phyloP scores from a whole-genome alignment of 75 land plant species.

The Cryptomeria japonica region DNA sequence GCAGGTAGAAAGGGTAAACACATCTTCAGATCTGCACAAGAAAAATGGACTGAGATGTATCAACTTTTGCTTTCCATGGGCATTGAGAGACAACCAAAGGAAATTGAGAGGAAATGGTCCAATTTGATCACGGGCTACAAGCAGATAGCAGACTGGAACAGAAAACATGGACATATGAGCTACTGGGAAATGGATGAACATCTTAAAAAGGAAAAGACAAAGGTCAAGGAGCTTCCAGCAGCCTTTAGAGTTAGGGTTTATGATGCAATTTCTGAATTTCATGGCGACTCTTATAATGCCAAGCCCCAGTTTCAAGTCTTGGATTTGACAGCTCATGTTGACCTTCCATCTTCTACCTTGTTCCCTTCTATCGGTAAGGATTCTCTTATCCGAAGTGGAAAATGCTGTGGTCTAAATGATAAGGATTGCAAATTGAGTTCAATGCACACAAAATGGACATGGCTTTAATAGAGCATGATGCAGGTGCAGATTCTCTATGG shows the following conservation, averaged over 20 bases:
- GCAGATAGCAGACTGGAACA: constrained; percentile 36
- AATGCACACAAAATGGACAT: background rate
- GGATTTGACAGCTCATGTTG: background rate
- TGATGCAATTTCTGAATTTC: constrained; percentile 35
- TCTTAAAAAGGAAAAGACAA: constrained; percentile 32
- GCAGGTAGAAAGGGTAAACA: constrained; percentile 29
- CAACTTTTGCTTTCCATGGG: constrained; percentile 23
- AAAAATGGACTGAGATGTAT: constrained; percentile 29
- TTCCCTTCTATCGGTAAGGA: constrained; percentile 1
- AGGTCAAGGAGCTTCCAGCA: constrained; percentile 30
- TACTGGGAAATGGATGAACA: constrained; percentile 36
- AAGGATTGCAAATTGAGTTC: background rate
- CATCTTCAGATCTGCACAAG: constrained; percentile 32
- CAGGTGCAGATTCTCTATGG: background rate
- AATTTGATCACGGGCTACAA: constrained; percentile 30
- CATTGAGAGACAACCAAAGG: constrained; percentile 33
- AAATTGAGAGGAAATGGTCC: constrained; percentile 37
- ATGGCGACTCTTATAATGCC: constrained; percentile 15
- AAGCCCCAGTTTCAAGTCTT: background rate
- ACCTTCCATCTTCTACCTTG: background rate
- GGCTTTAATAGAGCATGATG: background rate
- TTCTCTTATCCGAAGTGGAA: background rate
- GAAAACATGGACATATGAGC: constrained; percentile 13
- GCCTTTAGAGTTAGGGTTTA: constrained; percentile 28
- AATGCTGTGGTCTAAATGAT: background rate